Conservation (phyloP, 2,329 filamentous ascomycete genomes). For the Talaromyces funiculosus region DNA sequence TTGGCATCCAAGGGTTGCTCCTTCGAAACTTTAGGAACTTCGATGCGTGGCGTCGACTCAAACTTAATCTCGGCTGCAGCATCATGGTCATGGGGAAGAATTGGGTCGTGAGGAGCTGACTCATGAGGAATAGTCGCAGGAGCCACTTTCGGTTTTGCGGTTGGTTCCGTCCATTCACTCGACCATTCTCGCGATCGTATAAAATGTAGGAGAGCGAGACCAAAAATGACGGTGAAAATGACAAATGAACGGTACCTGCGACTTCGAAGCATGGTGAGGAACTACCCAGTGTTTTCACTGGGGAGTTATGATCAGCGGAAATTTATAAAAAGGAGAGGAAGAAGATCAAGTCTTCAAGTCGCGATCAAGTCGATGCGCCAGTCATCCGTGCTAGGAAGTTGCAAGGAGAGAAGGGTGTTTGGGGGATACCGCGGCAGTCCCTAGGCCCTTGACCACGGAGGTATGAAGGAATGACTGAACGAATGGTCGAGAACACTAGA, state of each 20-base stretch:
- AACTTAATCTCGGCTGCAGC: not conserved
- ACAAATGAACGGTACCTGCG: constrained; percentile 46
- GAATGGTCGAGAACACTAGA: not conserved
- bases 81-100: not conserved
- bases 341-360: not conserved
- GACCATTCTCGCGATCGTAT: constrained; percentile 40
- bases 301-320: not conserved
- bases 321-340: constrained; percentile 6
- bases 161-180: constrained; percentile 12
- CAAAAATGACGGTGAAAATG: constrained; percentile 38
- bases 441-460: not conserved
- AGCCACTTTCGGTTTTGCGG: constrained; percentile 17
- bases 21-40: constrained; percentile 6
- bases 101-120: not conserved
- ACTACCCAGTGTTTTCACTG: not conserved
- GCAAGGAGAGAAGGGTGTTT: not conserved
- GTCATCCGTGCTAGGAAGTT: not conserved
- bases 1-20: not conserved
- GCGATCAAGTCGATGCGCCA: constrained; percentile 4
- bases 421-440: not conserved
- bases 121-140: not conserved
- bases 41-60: not conserved
- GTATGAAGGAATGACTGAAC: constrained; percentile 1
- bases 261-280: constrained; percentile 39
- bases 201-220: constrained; percentile 49